Evolutionary conservation across 2,329 filamentous ascomycete genomes (phyloP), one percentile per base, ranked within the genome.

Genomic region (Neonectria coccinea): DNA sequence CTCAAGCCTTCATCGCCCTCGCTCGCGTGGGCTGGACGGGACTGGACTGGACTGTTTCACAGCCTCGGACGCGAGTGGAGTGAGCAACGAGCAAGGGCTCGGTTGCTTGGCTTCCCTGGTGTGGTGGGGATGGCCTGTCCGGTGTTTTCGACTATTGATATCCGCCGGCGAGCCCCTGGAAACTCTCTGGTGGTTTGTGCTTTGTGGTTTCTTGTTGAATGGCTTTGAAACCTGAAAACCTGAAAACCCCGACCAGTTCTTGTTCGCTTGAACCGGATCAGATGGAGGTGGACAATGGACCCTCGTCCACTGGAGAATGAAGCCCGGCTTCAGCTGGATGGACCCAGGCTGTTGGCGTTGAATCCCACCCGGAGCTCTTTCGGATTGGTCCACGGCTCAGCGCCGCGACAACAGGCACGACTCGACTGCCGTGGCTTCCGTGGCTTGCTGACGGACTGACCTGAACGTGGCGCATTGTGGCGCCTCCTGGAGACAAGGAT

Each of bases 381-480:
- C 12, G 48, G 45, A 48, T 48, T 33, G 48, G 48, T n/a, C 47
- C 48, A 9, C n/a, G 16, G n/a, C 39, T 45, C 27, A 53, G 52
- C n/a, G 44, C 42, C 6, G 33, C 5, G 14, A 36, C 18, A 9
- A n/a, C n/a, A 41, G 39, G 39, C 7, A 42, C 33, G 56, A 51
- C 57, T 54, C 33, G 56, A 51, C 57, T 54, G 61, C 64, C 52
- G 64, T 65, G 62, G 54, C 56, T 62, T 58, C 61, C 56, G 64
- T 59, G 59, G 69, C 59, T 65, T 65, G 51, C 53, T 70, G 62
- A 64, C 57, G 48, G 62, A 71, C 58, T 60, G 48, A 59, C 65
- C 62, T 62, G 57, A 65, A 66, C 47, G 71, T 73, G 70, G 71
- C 71, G 65, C 44, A 48, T 36, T 66, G 62, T 73, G 69, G 66